Base-by-base conservation (phyloP, 1,139 yeast genomes). In the Scheffersomyces titani region DNA sequence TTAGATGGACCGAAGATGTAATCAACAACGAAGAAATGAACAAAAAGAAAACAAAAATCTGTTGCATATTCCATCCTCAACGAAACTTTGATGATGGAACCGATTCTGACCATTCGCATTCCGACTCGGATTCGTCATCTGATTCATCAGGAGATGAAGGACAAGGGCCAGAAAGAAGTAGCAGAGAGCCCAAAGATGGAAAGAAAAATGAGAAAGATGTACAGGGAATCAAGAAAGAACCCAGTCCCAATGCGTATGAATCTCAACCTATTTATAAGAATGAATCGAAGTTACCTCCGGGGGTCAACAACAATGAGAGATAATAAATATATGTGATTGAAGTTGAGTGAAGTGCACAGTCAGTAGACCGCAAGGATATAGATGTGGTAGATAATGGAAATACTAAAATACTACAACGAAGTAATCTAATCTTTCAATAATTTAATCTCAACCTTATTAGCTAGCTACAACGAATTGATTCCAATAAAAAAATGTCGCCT, bases 31-130 rank as follows among this genome's bases (percentile, higher is more conserved):
- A 92, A 71, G 76, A 88, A 67, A 79, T 92, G 89, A 83, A 88
- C 66, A 89, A 84, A 75, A 92, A 92, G 74, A 91, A 91, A 68
- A 84, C 96, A 16, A 92, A 93, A 70, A 88, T 92, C 13, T 92
- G 98, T 70, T 92, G 97, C 65, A 92, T 92, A 30, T 92, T 87
- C 73, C 97, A 90, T 67, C 96, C 96, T 3, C 87, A 87, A 52
- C 77, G 85, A 40, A 87, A 84, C 60, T 88, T 86, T 64, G 92
- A 63, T 19, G 80, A 75, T 68, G 58, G 68, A 13, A 70, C 77
- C 19, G 72, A 70, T 2, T 73, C 78, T 18, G 69, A 69, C 6
- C 64, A 70, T 16, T 59, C 61, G 4, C 63, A 61, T 16, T 67
- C 67, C 51, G 65, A 70, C 62, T 75, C 51, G 36, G 68, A 72